phyloP scores from a whole-genome alignment of 331 rosid species.

The Cucumis variabilis region DNA sequence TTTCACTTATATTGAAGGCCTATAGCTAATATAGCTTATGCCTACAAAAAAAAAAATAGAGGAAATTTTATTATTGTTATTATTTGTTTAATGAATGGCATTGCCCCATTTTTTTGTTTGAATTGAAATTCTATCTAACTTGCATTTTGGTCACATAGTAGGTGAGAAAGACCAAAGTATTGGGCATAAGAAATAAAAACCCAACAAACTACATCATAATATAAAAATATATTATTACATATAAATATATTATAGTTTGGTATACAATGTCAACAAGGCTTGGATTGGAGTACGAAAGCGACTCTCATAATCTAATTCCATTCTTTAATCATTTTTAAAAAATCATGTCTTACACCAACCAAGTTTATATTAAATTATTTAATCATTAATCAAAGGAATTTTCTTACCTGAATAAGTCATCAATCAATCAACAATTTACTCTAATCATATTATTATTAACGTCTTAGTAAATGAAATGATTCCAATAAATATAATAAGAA shows the following conservation, averaged over 20 bases:
- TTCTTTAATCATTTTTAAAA: background rate
- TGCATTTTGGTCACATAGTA: background rate
- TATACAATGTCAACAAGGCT: background rate
- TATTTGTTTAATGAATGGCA: too few species aligned
- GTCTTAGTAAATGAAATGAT: too few species aligned
- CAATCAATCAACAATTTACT: too few species aligned
- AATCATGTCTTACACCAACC: background rate
- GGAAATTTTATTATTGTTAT: too few species aligned
- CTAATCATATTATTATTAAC: too few species aligned
- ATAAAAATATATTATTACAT: background rate
- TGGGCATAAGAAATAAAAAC: background rate
- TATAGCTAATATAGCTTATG: too few species aligned
- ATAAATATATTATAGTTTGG: background rate
- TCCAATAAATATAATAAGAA: too few species aligned
- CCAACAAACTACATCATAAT: background rate
- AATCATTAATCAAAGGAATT: background rate
- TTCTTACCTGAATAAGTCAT: background rate
- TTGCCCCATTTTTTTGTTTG: background rate
- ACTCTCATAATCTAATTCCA: background rate
- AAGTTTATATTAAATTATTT: background rate
- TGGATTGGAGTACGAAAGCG: background rate
- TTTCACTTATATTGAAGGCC: too few species aligned
- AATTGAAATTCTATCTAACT: constrained; percentile 11
- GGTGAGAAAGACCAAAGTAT: constrained; percentile 20
- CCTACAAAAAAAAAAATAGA: too few species aligned